phyloP scores from a whole-genome alignment of 1,139 yeast genomes.

The Yamadazyma triangularis region DNA sequence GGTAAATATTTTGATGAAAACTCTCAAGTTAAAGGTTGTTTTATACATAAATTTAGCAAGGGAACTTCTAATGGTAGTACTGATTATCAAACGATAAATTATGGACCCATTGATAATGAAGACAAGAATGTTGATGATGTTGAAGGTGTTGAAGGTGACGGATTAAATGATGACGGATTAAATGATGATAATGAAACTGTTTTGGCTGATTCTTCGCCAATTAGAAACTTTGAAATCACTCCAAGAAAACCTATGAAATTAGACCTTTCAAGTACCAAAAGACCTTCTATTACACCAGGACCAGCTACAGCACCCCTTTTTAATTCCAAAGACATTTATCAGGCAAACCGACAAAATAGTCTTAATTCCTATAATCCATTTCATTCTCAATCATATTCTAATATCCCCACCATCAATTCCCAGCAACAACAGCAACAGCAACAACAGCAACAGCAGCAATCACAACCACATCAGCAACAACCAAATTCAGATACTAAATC shows the following conservation, averaged over 20 bases:
- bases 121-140: background rate
- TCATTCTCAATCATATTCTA: conserved; percentile 12
- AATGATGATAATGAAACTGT: conserved; percentile 41
- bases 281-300: conserved; percentile 14
- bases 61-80: conserved; percentile 6
- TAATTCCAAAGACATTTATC: conserved; percentile 16
- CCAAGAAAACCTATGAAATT: conserved; percentile 15
- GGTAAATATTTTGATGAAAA: conserved; percentile 7
- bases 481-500: background rate
- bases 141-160: background rate
- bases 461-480: no score
- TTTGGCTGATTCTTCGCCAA: conserved; percentile 38
- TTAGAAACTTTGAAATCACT: conserved; percentile 13
- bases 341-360: background rate
- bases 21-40: conserved; percentile 12
- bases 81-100: conserved; percentile 4
- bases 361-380: background rate
- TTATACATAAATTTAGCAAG: conserved; percentile 24
- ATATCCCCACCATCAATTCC: conserved; percentile 5
- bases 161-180: conserved; percentile 1
- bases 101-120: conserved; percentile 5
- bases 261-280: conserved; percentile 13
- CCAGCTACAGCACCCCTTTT: conserved; percentile 37
- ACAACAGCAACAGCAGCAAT: no score
- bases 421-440: no score